Base-by-base conservation (phyloP, 495 filamentous ascomycete species). In the Penicillium waksmanii region DNA sequence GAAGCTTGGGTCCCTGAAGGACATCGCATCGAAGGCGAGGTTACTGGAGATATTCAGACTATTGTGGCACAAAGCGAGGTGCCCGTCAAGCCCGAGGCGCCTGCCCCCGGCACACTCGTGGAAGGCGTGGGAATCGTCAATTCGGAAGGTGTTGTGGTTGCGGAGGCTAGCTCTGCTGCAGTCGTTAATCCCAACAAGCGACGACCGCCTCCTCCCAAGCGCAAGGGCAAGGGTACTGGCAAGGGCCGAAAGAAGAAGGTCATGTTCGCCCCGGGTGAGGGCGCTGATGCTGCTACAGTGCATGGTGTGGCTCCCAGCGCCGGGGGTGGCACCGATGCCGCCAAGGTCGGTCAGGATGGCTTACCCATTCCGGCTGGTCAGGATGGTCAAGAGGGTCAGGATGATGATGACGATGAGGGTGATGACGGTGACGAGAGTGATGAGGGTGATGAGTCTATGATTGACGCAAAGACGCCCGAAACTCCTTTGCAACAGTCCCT, bases 1-100 rank as follows among this genome's bases (percentile, higher is more conserved):
- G 91, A 94, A 59, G 87, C 92, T 9, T 87, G 90, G 51, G 84
- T 95, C 5, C 83, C 86, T 3, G 90, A 93, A 57, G 93, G 93
- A 1, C 90, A 94, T 70, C 81, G 78, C 4, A 85, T 96, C 3
- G 91, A 94, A 52, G 90, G 90, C 44, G 90, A 96, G 61, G 83
- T 96, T 25, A 82, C 85, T 10, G 87, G 88, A 17, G 81, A 82
- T 36, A 70, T 73, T 44, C 72, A 73, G 48, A 57, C 72, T 13
- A 61, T 72, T 40, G 57, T 64, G 18, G 67, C 70, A 27, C 76
- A 72, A 49, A 69, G 64, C 40, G 51, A 68, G 46, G 70, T 64
- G 7, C 67, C 71, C n/a, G 70, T 79, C 8, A 76, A 68, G 42
- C 73, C 78, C 0, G 76, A 82, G 55, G 76, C 77, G 27, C 79